Conservation (phyloP, 177 flowering plant species). For the Telopea speciosissima region DNA sequence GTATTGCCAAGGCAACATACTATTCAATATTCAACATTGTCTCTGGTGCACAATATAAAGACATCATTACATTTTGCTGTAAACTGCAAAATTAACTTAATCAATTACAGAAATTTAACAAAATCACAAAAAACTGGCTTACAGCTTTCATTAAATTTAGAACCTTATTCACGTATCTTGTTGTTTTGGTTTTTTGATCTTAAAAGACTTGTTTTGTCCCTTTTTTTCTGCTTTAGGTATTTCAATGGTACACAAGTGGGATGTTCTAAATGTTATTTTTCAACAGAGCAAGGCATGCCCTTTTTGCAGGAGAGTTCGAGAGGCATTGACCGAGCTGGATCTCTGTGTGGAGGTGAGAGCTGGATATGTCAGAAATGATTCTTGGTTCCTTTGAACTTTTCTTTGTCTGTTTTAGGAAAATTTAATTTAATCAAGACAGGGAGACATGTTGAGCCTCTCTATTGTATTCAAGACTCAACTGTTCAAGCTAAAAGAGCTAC, state of each 20-base stretch:
- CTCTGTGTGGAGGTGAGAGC: conserved; percentile 62
- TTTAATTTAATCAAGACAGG: too few species aligned
- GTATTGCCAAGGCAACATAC: not conserved
- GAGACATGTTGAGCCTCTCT: too few species aligned
- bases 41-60: not conserved
- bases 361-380: conserved; percentile 1
- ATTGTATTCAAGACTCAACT: too few species aligned
- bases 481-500: too few species aligned
- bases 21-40: not conserved
- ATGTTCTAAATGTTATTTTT: conserved; percentile 19
- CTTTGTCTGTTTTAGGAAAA: too few species aligned
- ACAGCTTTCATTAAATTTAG: not conserved
- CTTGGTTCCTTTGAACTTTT: not conserved
- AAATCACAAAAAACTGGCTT: not conserved
- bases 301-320: conserved; percentile 80
- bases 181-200: not conserved
- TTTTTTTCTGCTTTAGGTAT: conserved; percentile 4
- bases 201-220: too few species aligned
- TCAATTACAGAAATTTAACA: not conserved
- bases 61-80: too few species aligned
- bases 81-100: not conserved
- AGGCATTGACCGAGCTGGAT: conserved; percentile 77
- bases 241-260: conserved; percentile 8
- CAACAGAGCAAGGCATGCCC: conserved; percentile 94
- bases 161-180: not conserved